Evolutionary conservation across 345 rosid species (phyloP).

Genomic region (Citrus mangshanensis): DNA sequence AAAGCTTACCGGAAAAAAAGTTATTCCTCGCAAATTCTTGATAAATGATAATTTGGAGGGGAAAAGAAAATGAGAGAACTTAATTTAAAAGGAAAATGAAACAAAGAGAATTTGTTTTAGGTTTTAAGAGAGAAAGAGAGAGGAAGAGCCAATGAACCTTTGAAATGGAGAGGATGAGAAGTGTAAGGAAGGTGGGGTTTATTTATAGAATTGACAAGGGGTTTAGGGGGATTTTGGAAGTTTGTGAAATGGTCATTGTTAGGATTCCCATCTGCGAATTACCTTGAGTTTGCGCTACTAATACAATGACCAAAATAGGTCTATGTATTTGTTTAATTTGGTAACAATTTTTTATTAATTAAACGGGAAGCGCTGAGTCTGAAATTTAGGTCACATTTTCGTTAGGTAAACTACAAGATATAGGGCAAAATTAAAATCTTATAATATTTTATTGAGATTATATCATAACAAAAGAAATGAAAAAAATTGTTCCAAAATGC

Average conservation of each 20-base stretch:
- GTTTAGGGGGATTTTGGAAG: constrained; percentile 12
- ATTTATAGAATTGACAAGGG: constrained; percentile 15
- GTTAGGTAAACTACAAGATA: neutral
- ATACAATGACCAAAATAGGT: neutral
- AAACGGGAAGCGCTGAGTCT: neutral
- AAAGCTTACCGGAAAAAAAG: neutral
- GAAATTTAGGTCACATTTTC: neutral
- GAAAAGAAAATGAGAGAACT: neutral
- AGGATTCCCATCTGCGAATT: constrained; percentile 1
- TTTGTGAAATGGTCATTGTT: neutral
- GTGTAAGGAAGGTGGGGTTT: neutral
- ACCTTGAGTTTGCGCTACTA: neutral
- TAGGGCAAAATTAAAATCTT: neutral
- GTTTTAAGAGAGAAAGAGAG: neutral
- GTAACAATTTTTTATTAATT: neutral
- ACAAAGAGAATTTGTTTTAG: neutral
- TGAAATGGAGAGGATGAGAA: neutral
- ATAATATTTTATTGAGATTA: neutral
- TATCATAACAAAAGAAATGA: neutral
- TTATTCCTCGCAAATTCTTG: neutral
- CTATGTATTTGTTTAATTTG: neutral
- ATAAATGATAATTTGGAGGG: neutral
- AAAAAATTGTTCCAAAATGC: neutral
- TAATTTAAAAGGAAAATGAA: neutral
- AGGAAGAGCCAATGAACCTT: neutral